These are phyloP conservation scores for Dothistroma septosporum DNA, from an alignment of 2,329 filamentous ascomycete genomes.

Conservation along the genomic window DNA sequence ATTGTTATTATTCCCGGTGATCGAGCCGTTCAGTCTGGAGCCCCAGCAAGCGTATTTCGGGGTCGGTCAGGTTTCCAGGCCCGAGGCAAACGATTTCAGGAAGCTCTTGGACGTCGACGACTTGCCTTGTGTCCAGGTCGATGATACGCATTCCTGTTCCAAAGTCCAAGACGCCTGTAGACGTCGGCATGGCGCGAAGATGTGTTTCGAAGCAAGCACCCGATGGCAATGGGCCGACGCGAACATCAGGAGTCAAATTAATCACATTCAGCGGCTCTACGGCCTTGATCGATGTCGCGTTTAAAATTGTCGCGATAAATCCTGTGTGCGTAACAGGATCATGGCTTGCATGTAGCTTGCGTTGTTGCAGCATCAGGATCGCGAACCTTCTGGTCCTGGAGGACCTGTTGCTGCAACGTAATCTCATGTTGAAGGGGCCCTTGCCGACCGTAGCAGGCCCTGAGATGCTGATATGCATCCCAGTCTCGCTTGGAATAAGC, in stretches of 20 bases:
- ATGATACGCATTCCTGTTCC: conserved; percentile 66
- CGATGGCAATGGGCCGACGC: conserved; percentile 67
- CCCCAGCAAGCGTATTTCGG: too few species aligned
- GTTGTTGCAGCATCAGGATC: conserved; percentile 46
- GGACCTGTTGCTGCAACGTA: conserved; percentile 72
- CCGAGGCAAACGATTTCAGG: conserved; percentile 57
- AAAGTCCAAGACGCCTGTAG: conserved; percentile 62
- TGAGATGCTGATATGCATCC: conserved; percentile 71
- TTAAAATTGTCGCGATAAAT: conserved; percentile 17
- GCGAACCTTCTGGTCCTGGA: conserved; percentile 63
- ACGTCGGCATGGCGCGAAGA: conserved; percentile 59
- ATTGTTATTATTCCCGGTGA: neutral
- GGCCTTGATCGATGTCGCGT: conserved; percentile 30
- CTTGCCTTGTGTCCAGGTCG: conserved; percentile 69
- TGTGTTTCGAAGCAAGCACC: conserved; percentile 70
- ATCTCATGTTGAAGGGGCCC: conserved; percentile 67
- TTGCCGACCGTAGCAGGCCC: conserved; percentile 58
- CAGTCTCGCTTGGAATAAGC: conserved; percentile 30
- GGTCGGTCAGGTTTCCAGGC: conserved; percentile 3
- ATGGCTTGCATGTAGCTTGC: conserved; percentile 5
- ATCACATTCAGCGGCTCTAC: conserved; percentile 64
- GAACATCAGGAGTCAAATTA: conserved; percentile 70
- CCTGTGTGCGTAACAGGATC: conserved; percentile 12
- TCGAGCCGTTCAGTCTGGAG: neutral
- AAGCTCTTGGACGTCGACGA: conserved; percentile 70